phyloP scores from a whole-genome alignment of 2,329 filamentous ascomycete species.

The Claviceps sp. region DNA sequence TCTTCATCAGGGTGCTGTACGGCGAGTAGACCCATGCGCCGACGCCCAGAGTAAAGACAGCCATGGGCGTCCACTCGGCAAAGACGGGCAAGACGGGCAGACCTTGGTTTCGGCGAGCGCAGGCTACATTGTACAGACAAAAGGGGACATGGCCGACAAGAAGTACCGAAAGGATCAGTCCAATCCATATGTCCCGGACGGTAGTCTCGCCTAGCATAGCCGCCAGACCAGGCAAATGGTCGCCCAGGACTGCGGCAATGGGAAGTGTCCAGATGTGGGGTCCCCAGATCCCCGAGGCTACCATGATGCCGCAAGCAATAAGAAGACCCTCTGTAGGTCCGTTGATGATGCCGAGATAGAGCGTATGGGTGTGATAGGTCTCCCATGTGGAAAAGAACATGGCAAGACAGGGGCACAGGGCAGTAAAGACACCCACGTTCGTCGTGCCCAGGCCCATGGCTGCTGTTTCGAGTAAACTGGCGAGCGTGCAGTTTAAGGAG shows the following conservation, averaged over 20 bases:
- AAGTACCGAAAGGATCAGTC: constrained; percentile 51
- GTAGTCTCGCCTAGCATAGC: constrained; percentile 54
- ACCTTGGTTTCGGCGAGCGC: constrained; percentile 57
- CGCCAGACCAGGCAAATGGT: constrained; percentile 33
- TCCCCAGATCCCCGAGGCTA: constrained; percentile 74
- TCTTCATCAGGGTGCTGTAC: constrained; percentile 63
- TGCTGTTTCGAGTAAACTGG: constrained; percentile 77
- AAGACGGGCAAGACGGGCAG: constrained; percentile 73
- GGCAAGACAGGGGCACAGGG: constrained; percentile 77
- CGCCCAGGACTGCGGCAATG: constrained; percentile 55
- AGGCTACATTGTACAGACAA: constrained; percentile 75
- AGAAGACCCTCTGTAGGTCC: constrained; percentile 92
- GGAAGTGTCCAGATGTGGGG: constrained; percentile 75
- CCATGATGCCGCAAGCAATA: constrained; percentile 77
- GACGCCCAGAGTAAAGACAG: constrained; percentile 62
- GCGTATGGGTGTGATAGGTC: constrained; percentile 94
- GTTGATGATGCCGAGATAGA: constrained; percentile 94
- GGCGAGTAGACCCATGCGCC: constrained; percentile 83
- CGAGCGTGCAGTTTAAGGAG: constrained; percentile 91
- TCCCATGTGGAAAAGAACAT: constrained; percentile 99
- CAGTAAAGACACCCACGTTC: constrained; percentile 78
- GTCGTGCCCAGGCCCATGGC: constrained; percentile 85
- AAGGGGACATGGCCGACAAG: constrained; percentile 69
- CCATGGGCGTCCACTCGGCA: constrained; percentile 86
- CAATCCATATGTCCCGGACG: constrained; percentile 82